Conservation (phyloP, 257 asterid species). For the Rubia yunnanensis region DNA sequence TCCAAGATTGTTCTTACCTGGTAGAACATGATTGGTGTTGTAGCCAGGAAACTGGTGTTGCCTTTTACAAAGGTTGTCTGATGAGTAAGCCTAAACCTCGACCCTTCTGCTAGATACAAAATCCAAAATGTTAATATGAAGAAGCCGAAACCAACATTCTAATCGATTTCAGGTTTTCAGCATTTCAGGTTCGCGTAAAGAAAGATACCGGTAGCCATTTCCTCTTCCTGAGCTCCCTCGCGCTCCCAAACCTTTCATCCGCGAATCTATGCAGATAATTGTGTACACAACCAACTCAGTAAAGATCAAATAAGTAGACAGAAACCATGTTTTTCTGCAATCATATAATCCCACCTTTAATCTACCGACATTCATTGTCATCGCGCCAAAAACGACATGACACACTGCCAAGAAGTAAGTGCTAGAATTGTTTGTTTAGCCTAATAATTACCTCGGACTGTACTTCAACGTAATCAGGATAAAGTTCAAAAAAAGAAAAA, state of each 20-base stretch:
- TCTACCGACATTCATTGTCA: slow-evolving; percentile 63
- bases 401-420: slow-evolving; percentile 70
- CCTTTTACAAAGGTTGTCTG: too few species aligned
- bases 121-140: too few species aligned
- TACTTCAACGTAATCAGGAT: too few species aligned
- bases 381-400: slow-evolving; percentile 60
- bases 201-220: slow-evolving; percentile 37
- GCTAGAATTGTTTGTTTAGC: too few species aligned
- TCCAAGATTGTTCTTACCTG: slow-evolving; percentile 44
- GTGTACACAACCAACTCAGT: background rate
- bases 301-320: background rate
- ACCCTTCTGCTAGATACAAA: too few species aligned
- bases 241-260: slow-evolving; percentile 89
- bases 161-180: background rate
- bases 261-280: slow-evolving; percentile 47
- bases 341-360: slow-evolving; percentile 48
- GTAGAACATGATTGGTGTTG: slow-evolving; percentile 57
- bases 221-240: slow-evolving; percentile 26
- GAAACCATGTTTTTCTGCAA: too few species aligned
- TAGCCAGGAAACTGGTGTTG: slow-evolving; percentile 61
- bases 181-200: too few species aligned
- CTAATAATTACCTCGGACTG: too few species aligned
- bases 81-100: too few species aligned
- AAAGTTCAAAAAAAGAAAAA: too few species aligned
- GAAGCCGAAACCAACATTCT: slow-evolving; percentile 25